Conservation (phyloP, 108 stramenopile genomes). For the Pseudonitzschia delicatissima region DNA sequence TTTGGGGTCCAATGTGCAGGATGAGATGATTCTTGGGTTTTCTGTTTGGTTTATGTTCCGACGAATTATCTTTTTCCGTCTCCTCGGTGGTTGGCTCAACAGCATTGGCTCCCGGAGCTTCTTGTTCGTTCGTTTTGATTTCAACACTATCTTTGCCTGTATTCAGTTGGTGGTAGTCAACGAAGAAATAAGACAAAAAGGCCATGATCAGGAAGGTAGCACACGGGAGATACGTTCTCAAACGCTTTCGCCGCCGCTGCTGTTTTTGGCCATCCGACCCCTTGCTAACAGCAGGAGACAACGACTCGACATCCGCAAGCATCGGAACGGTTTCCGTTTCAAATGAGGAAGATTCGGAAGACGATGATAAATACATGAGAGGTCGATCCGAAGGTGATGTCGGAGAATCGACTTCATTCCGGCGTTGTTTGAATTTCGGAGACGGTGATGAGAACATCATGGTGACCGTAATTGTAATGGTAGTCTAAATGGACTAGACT, state of each 20-base stretch:
- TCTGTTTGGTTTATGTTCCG: background rate
- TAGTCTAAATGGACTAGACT: no score
- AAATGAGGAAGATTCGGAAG: background rate
- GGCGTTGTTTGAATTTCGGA: background rate
- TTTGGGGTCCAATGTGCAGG: conserved; percentile 12
- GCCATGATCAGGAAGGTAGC: background rate
- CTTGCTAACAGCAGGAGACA: background rate
- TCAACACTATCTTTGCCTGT: background rate
- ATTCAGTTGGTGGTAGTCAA: background rate
- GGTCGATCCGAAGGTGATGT: background rate
- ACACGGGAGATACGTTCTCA: background rate
- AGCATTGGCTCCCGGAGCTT: no score
- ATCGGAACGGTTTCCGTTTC: background rate
- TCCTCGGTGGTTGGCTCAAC: no score
- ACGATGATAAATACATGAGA: background rate
- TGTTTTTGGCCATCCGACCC: background rate
- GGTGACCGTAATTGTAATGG: no score
- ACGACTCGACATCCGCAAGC: background rate
- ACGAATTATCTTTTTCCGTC: background rate
- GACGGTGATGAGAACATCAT: no score
- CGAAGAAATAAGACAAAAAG: background rate
- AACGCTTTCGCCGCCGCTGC: background rate
- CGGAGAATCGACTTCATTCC: background rate
- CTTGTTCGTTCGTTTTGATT: background rate
- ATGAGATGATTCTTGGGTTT: conserved; percentile 5